Percentiles rank a stretch among this genome's conserved stretches.
These are phyloP conservation scores for Colletotrichum viniferum DNA, from an alignment of 2,329 filamentous ascomycete genomes.

Conservation along the genomic window DNA sequence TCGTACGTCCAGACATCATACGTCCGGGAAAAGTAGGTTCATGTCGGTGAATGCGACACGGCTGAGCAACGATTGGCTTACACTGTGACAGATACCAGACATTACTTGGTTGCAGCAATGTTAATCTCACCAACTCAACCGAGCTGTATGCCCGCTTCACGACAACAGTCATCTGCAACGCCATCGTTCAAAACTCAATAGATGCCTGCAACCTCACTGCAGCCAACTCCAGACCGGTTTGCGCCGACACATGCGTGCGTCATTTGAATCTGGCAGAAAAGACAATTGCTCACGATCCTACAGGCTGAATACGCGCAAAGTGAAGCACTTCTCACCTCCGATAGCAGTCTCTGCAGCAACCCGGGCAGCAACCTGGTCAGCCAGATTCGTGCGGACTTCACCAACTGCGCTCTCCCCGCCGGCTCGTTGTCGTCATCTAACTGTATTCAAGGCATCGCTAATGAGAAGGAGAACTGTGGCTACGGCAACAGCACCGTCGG, in stretches of 20 bases:
- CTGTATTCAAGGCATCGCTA: constrained; percentile 78
- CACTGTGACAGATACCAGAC: constrained; percentile 71
- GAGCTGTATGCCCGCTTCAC: constrained; percentile 93
- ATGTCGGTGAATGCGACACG: not conserved
- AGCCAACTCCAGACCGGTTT: constrained; percentile 75
- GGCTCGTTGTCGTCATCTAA: constrained; percentile 72
- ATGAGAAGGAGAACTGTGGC: constrained; percentile 88
- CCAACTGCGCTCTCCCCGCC: constrained; percentile 84
- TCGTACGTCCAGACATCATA: constrained; percentile 78
- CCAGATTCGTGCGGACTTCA: constrained; percentile 91
- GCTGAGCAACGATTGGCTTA: not conserved
- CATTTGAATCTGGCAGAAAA: not conserved
- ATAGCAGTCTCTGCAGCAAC: constrained; percentile 73
- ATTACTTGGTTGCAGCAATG: constrained; percentile 77
- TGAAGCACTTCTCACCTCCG: constrained; percentile 82
- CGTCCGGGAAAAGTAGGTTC: constrained; percentile 75
- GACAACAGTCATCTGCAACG: constrained; percentile 89
- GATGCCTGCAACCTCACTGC: constrained; percentile 68
- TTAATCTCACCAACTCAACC: constrained; percentile 79
- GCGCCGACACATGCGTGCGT: constrained; percentile 85
- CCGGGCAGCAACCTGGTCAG: constrained; percentile 68
- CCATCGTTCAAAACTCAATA: constrained; percentile 89
- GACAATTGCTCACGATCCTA: constrained; percentile 28
- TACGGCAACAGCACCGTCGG: constrained; percentile 74
- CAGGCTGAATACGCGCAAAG: constrained; percentile 85